phyloP scores from a whole-genome alignment of 2,329 filamentous ascomycete species.

The Dactylellina sp. region DNA sequence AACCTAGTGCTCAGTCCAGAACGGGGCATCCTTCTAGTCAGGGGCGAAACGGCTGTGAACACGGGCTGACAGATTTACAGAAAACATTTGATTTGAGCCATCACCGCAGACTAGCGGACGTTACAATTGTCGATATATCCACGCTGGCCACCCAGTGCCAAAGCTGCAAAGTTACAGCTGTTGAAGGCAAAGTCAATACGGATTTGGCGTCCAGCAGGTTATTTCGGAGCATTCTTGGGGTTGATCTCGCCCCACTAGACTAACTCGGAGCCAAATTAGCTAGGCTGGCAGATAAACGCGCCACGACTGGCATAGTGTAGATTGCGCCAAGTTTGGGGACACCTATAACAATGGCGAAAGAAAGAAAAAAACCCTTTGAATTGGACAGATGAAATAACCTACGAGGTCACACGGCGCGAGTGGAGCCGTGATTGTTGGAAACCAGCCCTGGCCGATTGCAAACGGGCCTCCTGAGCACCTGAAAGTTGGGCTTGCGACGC shows the following conservation, averaged over 20 bases:
- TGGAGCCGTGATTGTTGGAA: not conserved
- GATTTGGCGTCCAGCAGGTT: not conserved
- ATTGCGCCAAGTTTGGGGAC: not conserved
- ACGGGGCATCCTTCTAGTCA: not conserved
- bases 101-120: not conserved
- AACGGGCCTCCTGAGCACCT: not conserved
- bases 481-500: too few species aligned
- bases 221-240: not conserved
- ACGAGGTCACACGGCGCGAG: not conserved
- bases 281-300: not conserved
- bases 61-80: too few species aligned
- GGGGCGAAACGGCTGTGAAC: too few species aligned
- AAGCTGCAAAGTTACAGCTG: too few species aligned
- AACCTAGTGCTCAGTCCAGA: not conserved
- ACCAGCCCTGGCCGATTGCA: not conserved
- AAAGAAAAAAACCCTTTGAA: too few species aligned
- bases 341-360: not conserved
- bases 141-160: constrained; percentile 22
- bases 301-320: not conserved
- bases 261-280: not conserved
- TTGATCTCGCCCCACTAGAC: not conserved
- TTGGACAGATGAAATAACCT: not conserved
- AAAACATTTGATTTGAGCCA: not conserved
- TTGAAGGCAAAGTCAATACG: not conserved
- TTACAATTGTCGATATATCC: constrained; percentile 1